phyloP scores from a whole-genome alignment of 371 early-diverging fungal genomes.

The Smittium culicis region DNA sequence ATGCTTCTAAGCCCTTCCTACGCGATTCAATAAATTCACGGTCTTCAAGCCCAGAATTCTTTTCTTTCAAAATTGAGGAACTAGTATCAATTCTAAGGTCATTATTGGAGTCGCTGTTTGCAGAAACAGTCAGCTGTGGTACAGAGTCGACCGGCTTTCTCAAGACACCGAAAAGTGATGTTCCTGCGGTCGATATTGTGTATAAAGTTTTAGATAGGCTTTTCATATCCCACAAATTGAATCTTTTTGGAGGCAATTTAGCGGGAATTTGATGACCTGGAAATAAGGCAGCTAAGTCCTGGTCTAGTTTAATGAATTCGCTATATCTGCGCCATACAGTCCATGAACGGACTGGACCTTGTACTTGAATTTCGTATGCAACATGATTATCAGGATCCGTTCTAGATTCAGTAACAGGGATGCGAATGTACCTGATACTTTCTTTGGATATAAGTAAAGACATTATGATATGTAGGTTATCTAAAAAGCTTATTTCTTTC shows the following conservation, averaged over 20 bases:
- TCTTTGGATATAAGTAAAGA: too few species aligned
- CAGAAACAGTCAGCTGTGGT: neutral
- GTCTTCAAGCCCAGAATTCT: constrained; percentile 36
- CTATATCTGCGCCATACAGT: constrained; percentile 74
- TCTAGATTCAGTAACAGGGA: constrained; percentile 45
- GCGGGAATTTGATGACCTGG: constrained; percentile 46
- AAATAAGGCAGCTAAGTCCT: constrained; percentile 36
- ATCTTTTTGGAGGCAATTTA: constrained; percentile 48
- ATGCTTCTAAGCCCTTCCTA: constrained; percentile 59
- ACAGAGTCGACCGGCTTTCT: neutral
- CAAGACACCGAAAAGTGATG: neutral
- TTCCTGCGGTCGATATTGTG: neutral
- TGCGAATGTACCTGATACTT: constrained; percentile 52
- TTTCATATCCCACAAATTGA: constrained; percentile 17
- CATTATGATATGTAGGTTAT: too few species aligned
- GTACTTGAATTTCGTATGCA: constrained; percentile 54
- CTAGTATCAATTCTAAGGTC: neutral
- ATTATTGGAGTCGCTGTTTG: neutral
- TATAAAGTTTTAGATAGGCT: neutral
- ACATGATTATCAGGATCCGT: constrained; percentile 53
- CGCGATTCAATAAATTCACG: constrained; percentile 61
- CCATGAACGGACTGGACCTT: constrained; percentile 76
- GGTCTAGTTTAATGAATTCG: constrained; percentile 59
- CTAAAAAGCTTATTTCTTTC: too few species aligned
- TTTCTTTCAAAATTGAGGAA: neutral